Conservation (phyloP, 1,284 basidiomycete genomes). For the Ustilago crameri region DNA sequence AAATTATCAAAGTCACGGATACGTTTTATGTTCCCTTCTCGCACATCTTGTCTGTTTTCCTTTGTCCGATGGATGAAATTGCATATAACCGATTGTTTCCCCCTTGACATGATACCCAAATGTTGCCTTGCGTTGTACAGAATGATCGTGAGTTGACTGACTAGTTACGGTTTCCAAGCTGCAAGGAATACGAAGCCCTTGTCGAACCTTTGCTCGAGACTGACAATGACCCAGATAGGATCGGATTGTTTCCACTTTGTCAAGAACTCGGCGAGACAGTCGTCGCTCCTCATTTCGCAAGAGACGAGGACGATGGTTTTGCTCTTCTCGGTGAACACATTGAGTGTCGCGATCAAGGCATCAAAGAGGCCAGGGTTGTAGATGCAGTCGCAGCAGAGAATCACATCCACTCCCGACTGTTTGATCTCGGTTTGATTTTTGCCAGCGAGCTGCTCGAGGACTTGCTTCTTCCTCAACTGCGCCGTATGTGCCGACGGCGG, state of each 20-base stretch:
- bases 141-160: slow-evolving; percentile 1
- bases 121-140: background rate
- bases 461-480: slow-evolving; percentile 15
- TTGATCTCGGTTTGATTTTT: background rate
- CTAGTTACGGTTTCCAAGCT: slow-evolving; percentile 32
- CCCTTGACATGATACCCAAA: background rate
- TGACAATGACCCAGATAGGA: slow-evolving; percentile 30
- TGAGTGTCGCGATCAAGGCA: slow-evolving; percentile 54
- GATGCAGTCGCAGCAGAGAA: slow-evolving; percentile 60
- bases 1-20: background rate
- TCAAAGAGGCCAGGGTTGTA: slow-evolving; percentile 61
- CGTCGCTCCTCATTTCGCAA: slow-evolving; percentile 56
- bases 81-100: slow-evolving; percentile 1
- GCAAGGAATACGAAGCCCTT: slow-evolving; percentile 45
- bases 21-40: background rate
- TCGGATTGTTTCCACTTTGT: slow-evolving; percentile 37
- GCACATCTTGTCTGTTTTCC: background rate
- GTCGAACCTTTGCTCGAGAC: slow-evolving; percentile 41
- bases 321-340: slow-evolving; percentile 36
- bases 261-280: slow-evolving; percentile 50
- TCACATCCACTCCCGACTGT: slow-evolving; percentile 34
- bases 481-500: slow-evolving; percentile 23
- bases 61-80: slow-evolving; percentile 1
- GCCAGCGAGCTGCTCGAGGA: slow-evolving; percentile 22
- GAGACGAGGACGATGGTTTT: slow-evolving; percentile 53